Percentiles rank a stretch among this genome's conserved stretches.
Evolutionary conservation across 441 rosid species (phyloP).

Genomic region (Theobroma grandiflorum): DNA sequence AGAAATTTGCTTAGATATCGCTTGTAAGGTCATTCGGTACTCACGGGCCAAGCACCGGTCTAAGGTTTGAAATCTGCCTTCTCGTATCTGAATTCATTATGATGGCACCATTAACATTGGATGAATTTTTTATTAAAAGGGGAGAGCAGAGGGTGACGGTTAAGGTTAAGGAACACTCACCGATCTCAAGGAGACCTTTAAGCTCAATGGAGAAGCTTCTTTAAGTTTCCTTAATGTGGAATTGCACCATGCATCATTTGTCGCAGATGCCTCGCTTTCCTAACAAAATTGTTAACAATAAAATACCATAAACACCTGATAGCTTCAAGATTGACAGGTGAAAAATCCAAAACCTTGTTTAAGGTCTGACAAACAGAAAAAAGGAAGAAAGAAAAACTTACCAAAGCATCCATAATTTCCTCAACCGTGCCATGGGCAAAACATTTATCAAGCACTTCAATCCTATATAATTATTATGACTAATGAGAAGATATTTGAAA

Average conservation of each 20-base stretch:
- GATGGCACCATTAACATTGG: background rate
- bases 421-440: constrained; percentile 81
- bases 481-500: constrained; percentile 18
- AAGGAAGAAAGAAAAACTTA: constrained; percentile 40
- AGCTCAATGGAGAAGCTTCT: constrained; percentile 85
- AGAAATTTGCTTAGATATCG: constrained; percentile 58
- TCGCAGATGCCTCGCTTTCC: constrained; percentile 69
- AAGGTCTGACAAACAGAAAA: background rate
- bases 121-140: background rate
- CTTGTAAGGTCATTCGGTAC: constrained; percentile 86
- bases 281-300: constrained; percentile 35
- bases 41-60: constrained; percentile 87
- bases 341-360: background rate
- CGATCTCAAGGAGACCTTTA: constrained; percentile 91
- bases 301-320: background rate
- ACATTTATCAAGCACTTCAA: constrained; percentile 73
- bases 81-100: constrained; percentile 62
- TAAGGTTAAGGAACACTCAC: constrained; percentile 53
- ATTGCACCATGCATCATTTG: constrained; percentile 73
- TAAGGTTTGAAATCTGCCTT: constrained; percentile 81
- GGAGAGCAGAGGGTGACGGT: background rate
- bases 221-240: constrained; percentile 68
- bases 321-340: background rate
- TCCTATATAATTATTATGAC: constrained; percentile 47
- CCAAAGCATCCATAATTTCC: constrained; percentile 85